A percentile compares a stretch with the other conserved stretches of the same genome.
These are phyloP conservation scores for Psidium friedrichsthalianum DNA, from an alignment of 345 rosid species.

Conservation along the genomic window DNA sequence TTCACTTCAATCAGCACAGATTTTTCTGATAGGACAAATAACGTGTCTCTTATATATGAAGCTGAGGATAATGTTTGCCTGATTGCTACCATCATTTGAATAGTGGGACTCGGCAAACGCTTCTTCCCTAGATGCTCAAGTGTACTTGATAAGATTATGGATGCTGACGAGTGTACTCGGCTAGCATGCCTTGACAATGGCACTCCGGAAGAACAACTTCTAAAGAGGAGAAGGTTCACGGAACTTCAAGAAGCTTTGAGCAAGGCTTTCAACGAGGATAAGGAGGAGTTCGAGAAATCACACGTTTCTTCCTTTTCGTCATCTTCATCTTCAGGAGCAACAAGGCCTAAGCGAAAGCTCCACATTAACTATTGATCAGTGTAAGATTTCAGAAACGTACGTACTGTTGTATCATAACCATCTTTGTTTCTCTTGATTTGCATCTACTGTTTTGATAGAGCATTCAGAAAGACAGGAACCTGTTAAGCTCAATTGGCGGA, in stretches of 20 bases:
- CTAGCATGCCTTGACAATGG: slow-evolving; percentile 46
- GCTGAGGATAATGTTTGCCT: neutral
- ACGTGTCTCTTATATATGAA: neutral
- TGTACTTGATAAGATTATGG: slow-evolving; percentile 66
- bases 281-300: slow-evolving; percentile 39
- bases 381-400: neutral
- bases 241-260: slow-evolving; percentile 52
- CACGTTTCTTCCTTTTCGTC: slow-evolving; percentile 33
- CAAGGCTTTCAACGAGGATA: slow-evolving; percentile 58
- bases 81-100: neutral
- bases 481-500: neutral
- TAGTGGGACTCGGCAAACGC: slow-evolving; percentile 67
- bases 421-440: neutral
- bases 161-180: slow-evolving; percentile 42
- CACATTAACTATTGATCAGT: neutral
- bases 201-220: slow-evolving; percentile 30
- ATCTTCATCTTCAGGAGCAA: slow-evolving; percentile 1
- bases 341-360: neutral
- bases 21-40: neutral
- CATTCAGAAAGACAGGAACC: neutral
- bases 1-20: neutral
- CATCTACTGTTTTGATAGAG: neutral
- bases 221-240: slow-evolving; percentile 41
- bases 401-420: neutral
- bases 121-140: slow-evolving; percentile 72